These are phyloP conservation scores for Trichophyton schoenleinii DNA, from an alignment of 2,329 filamentous ascomycete species.

Conservation along the genomic window DNA sequence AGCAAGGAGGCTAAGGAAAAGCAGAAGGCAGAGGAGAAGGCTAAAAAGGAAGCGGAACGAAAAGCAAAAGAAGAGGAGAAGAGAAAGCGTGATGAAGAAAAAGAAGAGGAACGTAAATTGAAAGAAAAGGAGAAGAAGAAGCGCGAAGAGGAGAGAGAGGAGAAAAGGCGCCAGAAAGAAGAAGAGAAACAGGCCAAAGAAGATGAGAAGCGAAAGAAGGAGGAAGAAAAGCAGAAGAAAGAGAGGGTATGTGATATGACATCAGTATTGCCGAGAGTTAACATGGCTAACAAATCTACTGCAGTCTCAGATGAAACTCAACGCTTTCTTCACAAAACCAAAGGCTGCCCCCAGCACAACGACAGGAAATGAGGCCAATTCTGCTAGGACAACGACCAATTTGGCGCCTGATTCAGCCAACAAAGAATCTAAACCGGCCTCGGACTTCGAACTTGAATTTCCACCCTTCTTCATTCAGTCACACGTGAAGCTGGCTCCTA, in stretches of 20 bases:
- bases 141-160: slow-evolving; percentile 33
- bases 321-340: slow-evolving; percentile 38
- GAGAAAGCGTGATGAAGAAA: slow-evolving; percentile 32
- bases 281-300: slow-evolving; percentile 8
- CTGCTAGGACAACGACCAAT: slow-evolving; percentile 11
- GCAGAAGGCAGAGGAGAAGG: slow-evolving; percentile 21
- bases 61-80: slow-evolving; percentile 38
- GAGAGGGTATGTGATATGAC: slow-evolving; percentile 24
- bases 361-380: background rate
- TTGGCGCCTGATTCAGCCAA: slow-evolving; percentile 14
- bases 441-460: slow-evolving; percentile 59
- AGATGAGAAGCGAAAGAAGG: slow-evolving; percentile 21
- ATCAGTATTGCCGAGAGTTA: slow-evolving; percentile 34
- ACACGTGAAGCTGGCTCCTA: slow-evolving; percentile 56
- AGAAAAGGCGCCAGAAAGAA: slow-evolving; percentile 36
- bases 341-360: slow-evolving; percentile 10
- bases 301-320: slow-evolving; percentile 40
- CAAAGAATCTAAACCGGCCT: slow-evolving; percentile 19
- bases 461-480: slow-evolving; percentile 68
- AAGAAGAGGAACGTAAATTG: slow-evolving; percentile 34
- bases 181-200: slow-evolving; percentile 34
- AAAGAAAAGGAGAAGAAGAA: slow-evolving; percentile 35
- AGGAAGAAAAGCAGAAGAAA: slow-evolving; percentile 21
- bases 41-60: slow-evolving; percentile 28
- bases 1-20: slow-evolving; percentile 22